Evolutionary conservation across 1,284 basidiomycete species (phyloP).

Genomic region (Pholiota adiposa): DNA sequence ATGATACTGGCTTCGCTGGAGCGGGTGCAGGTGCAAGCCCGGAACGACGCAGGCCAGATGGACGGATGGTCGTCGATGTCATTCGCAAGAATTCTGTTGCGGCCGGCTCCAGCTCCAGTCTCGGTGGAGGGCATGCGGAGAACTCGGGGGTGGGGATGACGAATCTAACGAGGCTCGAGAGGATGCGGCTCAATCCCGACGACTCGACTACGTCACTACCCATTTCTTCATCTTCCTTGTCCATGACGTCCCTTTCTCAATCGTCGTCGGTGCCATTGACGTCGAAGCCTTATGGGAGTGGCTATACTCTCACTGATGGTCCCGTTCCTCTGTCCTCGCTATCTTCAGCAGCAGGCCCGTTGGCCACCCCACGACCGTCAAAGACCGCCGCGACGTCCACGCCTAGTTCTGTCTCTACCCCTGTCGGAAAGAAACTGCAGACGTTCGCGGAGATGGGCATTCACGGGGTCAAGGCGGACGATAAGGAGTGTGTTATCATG

Average conservation of each 20-base stretch:
- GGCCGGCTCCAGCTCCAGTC: slow-evolving; percentile 10
- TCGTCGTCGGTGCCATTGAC: background rate
- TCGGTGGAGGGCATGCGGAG: background rate
- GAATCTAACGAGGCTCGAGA: slow-evolving; percentile 14
- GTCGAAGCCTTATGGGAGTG: background rate
- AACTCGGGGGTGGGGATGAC: background rate
- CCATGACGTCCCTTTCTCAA: background rate
- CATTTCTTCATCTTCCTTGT: background rate
- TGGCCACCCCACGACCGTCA: slow-evolving; percentile 8
- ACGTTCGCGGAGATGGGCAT: slow-evolving; percentile 96
- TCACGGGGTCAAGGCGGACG: slow-evolving; percentile 70
- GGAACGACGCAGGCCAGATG: slow-evolving; percentile 15
- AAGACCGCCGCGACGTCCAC: background rate
- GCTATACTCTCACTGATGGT: slow-evolving; percentile 3
- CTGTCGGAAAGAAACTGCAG: slow-evolving; percentile 44
- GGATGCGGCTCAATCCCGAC: slow-evolving; percentile 24
- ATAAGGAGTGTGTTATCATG: slow-evolving; percentile 86
- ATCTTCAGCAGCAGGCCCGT: background rate
- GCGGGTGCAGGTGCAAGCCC: too few relatives aligned
- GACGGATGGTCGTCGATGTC: slow-evolving; percentile 39
- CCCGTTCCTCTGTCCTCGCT: background rate
- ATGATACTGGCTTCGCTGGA: background rate
- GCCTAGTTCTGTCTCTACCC: background rate
- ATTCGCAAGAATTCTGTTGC: slow-evolving; percentile 49
- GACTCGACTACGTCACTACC: slow-evolving; percentile 6